Evolutionary conservation across 1,284 basidiomycete species (phyloP), one percentile per base, ranked within the genome.

Genomic region (Cyathus olla): DNA sequence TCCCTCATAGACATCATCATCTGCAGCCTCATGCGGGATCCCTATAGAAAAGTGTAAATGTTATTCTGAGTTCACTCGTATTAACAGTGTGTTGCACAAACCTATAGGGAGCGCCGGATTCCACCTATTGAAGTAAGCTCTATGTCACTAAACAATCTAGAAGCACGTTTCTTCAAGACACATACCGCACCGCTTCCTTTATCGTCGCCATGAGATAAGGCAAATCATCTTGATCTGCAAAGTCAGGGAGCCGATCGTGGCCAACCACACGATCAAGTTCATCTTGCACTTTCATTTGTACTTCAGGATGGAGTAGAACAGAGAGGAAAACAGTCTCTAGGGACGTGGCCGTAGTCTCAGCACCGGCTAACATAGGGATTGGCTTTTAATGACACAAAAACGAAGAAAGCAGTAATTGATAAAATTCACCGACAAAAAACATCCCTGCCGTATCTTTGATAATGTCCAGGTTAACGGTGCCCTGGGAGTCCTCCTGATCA

Each of bases 191-290:
- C 0, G 69, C 60, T 64, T 83, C 82, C 47, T 76, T 74, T 3
- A 76, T 63, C 2, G 80, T 59, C 0, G 77, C 78, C 2, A 69
- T 68, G 4, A 82, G 62, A 53, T 81, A 82, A 3, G 81, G 80
- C 46, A 83, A 61, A 1, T 57, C 60, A 0, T 70, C 66, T n/a
- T 68, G 40, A 51, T 83, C 79, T 1, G 65, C 62, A 46, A 80
- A 78, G 8, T 63, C 64, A 3, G 82, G 82, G 3, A 83, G 68
- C 17, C 71, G 68, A 3, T 70, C 71, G 0, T 52, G 27, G 1
- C 70, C 71, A 6, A 81, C 60, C 11, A 83, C 72, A 1, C 54
- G 17, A 53, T 85, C 82, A 15, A 84, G 65, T 58, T 84, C 79
- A 3, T 59, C 61, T 51, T 81, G 81, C 0, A 79, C 75, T 40